These are phyloP conservation scores for Neurospora cerealis DNA, from an alignment of 495 filamentous ascomycete genomes.

Conservation along the genomic window DNA sequence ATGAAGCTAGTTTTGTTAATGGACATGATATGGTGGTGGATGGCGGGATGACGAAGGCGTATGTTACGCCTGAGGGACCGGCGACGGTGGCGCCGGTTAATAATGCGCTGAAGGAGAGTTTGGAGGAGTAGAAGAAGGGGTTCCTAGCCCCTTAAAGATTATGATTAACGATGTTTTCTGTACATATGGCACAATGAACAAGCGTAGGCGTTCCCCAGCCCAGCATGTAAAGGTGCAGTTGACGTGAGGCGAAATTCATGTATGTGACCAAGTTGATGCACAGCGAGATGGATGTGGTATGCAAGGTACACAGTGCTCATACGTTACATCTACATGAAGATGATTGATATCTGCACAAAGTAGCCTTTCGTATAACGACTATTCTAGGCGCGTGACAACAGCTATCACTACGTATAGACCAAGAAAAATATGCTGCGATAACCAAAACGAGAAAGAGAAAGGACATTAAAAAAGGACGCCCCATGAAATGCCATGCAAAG, in stretches of 20 bases:
- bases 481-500: neutral
- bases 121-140: conserved; percentile 8
- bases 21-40: conserved; percentile 92
- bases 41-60: conserved; percentile 91
- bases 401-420: neutral
- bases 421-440: neutral
- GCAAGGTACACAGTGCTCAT: neutral
- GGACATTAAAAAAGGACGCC: neutral
- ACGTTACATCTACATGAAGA: neutral
- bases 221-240: neutral
- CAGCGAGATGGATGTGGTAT: neutral
- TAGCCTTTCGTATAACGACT: neutral
- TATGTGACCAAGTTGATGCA: neutral
- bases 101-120: conserved; percentile 37
- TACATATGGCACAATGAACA: neutral
- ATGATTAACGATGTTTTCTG: neutral
- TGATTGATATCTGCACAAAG: neutral
- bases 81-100: conserved; percentile 62
- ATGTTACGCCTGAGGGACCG: conserved; percentile 83
- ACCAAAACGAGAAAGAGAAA: neutral
- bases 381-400: neutral
- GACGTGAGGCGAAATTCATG: neutral
- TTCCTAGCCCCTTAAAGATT: neutral
- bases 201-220: neutral
- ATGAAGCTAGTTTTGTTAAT: conserved; percentile 91